Evolutionary conservation across 495 filamentous ascomycete genomes (phyloP), one percentile per base, ranked within the genome.

Genomic region (Saxophila tyrrhenica): DNA sequence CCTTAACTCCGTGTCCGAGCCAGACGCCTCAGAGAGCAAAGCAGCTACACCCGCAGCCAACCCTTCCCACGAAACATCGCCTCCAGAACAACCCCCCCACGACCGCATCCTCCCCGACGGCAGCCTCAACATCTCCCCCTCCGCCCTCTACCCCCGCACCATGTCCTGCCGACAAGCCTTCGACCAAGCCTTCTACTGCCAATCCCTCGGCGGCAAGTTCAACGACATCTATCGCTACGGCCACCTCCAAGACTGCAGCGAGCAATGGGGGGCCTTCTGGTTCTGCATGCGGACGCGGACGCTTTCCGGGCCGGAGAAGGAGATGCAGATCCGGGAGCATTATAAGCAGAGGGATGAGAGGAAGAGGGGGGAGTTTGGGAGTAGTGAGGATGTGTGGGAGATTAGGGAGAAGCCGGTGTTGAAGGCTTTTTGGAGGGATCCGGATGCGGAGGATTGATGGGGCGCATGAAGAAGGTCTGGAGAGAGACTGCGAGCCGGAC

Each of bases 171-270:
- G 87, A 52, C 71, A 80, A 48, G 83, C 87, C 64, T 98, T 98
- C 75, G 92, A 98, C 74, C 75, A 78, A 49, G 89, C 94, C 49
- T 97, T 86, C 78, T 87, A 95, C 78, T 98, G 92, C 77, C 85
- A 92, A 63, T 90, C 87, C 0, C 75, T 94, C 2, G 92, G 89
- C 22, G 86, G 90, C 0, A 88, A 95, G 65, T 92, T 90, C 71
- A 75, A 81, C 57, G 79, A 83, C 58, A 73, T 97, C 8, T 98
- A 98, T 76, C 85, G 92, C 39, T 82, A 86, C 67, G 92, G 92
- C 52, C 68, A 66, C 39, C 58, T 92, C 45, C 78, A 82, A 1
- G 72, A 77, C 10, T 98, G 92, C 74, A 72, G 71, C 24, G 82
- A 91, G 59, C 82, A 86, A 43, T 94, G 89, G 86, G 75, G 81